Base-by-base conservation (phyloP, 2,329 filamentous ascomycete species). In the Zarea fungicola region DNA sequence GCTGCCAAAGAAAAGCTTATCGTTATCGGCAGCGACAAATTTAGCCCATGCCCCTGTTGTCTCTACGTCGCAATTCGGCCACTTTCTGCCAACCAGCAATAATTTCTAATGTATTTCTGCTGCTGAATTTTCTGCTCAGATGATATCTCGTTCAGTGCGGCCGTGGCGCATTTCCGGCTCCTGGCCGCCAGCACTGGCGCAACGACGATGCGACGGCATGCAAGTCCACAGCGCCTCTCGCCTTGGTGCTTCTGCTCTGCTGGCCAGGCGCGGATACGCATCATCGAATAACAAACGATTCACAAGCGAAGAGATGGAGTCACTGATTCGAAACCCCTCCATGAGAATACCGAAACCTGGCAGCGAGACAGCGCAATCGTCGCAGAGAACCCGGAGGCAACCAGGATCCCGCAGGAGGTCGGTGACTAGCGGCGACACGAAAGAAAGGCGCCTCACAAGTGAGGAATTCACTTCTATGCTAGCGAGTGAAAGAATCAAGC, bases 251-350 rank as follows among this genome's bases (percentile, higher is more conserved):
- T 36, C 39, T 6, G 31, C 48, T 34, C 29, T 35, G 34, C 14
- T 22, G 22, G 23, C 26, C 22, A 32, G 42, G 14, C 28, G 36
- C n/a, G 10, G 21, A 7, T 19, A 50, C 10, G 16, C 16, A 6
- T n/a, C 42, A n/a, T 21, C 41, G 10, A 16, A 46, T 22, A 37
- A 47, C n/a, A 40, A 31, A 6, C 46, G 43, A 4, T 37, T 37
- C 25, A 53, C 55, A 45, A 57, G 59, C 14, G 54, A 55, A n/a
- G 56, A 53, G 41, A 55, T 60, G 32, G 60, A 62, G n/a, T 52
- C 56, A 6, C 52, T 64, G 4, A 59, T 60, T 22, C 55, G 11
- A 53, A 52, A 9, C 41, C 40, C 10, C 19, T 48, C 14, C 28
- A 29, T 29, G 28, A 29, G 14, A 14, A 29, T 29, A 29, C 28